Base-by-base conservation (phyloP, 345 rosid genomes). In the Camelina hispida region DNA sequence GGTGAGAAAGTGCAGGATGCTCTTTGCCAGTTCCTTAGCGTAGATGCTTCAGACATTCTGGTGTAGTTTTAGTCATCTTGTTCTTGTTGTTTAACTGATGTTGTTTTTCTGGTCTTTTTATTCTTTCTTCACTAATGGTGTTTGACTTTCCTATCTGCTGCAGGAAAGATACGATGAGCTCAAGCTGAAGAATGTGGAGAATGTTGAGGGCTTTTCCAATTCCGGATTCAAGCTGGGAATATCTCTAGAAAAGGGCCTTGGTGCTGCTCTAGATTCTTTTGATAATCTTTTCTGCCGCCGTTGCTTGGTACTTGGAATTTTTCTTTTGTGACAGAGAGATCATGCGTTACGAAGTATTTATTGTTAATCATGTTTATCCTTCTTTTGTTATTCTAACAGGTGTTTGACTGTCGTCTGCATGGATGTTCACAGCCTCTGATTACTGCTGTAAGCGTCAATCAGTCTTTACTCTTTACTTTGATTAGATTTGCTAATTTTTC, bases 281-380 rank as follows among this genome's bases (percentile, higher is more conserved):
- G 99, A 95, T 87, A 95, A 92, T 83, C 91, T 95, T 56, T 95
- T 95, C 73, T 95, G 99, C 78, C 97, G 99, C 50, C 99, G 96
- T 71, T 95, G 99, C 85, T 69, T 95, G 96, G 99, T 92, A 86
- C 69, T 67, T 72, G 52, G 52, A 75, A 64, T 60, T 54, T 54
- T 50, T 34, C 60, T 73, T 68, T 62, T 54, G 67, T 68, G 56
- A 66, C 54, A 67, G 54, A 60, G 64, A 72, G 25, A 59, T 25
- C 16, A 34, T 52, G 61, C 54, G 54, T 11, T 35, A 60, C 25
- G 35, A 28, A 53, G 25, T 66, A 42, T 28, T 25, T 25, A 43
- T 60, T 66, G 23, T 11, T 58, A 64, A 50, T 50, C 52, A 42
- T 72, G 51, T 22, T 66, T 57, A 66, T 59, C 56, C 18, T 32